Percentiles rank a stretch among this genome's conserved stretches.
Conservation (phyloP, 163 green algal species). For the Scenedesmus sp. region DNA sequence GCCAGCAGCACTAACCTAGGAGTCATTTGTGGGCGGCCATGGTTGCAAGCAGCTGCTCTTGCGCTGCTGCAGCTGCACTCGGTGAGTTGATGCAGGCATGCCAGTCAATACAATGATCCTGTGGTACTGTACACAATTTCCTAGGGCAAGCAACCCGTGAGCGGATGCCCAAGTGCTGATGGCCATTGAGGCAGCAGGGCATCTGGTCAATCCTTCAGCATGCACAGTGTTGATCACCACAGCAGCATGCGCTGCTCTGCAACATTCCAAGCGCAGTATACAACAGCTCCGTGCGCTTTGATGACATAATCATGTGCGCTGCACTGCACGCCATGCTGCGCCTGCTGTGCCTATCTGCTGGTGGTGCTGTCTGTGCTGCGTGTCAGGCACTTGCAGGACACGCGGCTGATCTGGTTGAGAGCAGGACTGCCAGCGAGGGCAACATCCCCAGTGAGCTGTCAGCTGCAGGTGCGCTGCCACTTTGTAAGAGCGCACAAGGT, state of each 20-base stretch:
- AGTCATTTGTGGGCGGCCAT: not conserved
- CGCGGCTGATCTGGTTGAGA: slow-evolving; percentile 17
- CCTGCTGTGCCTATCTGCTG: not conserved
- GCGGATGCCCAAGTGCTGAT: no score
- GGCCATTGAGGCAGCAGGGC: no score
- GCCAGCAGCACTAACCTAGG: not conserved
- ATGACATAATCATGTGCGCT: not conserved
- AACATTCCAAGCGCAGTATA: no score
- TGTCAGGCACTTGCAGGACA: slow-evolving; percentile 18
- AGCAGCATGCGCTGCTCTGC: not conserved
- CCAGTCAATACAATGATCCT: not conserved
- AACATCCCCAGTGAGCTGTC: slow-evolving; percentile 44
- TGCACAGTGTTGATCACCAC: not conserved
- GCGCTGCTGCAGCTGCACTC: not conserved
- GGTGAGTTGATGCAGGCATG: not conserved
- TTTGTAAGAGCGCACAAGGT: no score
- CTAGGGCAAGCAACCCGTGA: no score
- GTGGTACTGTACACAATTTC: no score
- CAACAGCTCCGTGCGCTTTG: no score
- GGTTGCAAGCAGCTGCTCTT: slow-evolving; percentile 1
- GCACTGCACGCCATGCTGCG: not conserved
- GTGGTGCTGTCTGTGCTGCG: not conserved
- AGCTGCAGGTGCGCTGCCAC: slow-evolving; percentile 36
- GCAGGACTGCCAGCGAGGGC: slow-evolving; percentile 18
- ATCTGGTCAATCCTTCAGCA: no score